phyloP scores from a whole-genome alignment of 169 alveolate genomes.

The Eimeria praecox region DNA sequence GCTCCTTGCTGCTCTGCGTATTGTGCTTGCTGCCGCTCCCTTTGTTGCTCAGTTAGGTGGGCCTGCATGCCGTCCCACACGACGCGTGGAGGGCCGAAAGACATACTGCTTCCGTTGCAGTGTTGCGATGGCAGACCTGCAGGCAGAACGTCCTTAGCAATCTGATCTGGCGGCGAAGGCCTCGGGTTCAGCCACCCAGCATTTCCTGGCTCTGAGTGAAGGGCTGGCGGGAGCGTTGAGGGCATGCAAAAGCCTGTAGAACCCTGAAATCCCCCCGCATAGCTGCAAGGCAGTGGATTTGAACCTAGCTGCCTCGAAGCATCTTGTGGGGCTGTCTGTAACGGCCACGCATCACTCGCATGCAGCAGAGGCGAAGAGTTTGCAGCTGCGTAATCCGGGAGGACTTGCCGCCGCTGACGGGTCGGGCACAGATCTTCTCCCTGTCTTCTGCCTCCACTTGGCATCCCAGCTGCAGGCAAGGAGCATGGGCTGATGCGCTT shows the following conservation, averaged over 20 bases:
- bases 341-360: background rate
- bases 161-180: background rate
- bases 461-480: constrained; percentile 70
- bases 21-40: background rate
- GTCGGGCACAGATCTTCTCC: background rate
- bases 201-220: background rate
- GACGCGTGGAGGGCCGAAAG: background rate
- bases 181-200: background rate
- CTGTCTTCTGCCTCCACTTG: constrained; percentile 11
- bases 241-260: constrained; percentile 15
- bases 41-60: background rate
- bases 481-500: constrained; percentile 49
- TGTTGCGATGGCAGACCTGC: constrained; percentile 22
- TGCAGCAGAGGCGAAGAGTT: background rate
- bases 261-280: background rate
- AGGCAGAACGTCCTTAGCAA: constrained; percentile 16
- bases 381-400: background rate
- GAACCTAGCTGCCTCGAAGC: background rate
- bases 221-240: constrained; percentile 58
- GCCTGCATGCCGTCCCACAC: background rate
- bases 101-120: background rate
- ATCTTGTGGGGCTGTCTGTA: background rate
- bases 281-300: background rate
- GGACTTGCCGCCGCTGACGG: constrained; percentile 37
- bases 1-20: background rate